A percentile compares a stretch with the other conserved stretches of the same genome.
Evolutionary conservation across 176 grass and related monocot genomes (phyloP).

Genomic region (Cenchrus purpureus): DNA sequence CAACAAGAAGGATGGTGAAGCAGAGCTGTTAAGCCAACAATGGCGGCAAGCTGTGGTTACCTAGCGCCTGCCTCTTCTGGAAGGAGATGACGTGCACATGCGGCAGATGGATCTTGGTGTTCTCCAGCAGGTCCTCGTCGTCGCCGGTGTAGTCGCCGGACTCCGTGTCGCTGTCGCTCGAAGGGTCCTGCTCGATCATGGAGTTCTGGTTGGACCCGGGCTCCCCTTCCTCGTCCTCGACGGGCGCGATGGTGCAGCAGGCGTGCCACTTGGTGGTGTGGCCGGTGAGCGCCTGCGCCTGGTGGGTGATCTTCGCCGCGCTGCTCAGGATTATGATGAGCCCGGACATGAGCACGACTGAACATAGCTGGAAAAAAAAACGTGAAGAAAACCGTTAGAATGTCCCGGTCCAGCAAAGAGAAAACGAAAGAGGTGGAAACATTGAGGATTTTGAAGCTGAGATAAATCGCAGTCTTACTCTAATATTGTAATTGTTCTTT

Average conservation of each 20-base stretch:
- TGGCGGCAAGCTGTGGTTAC: slow-evolving; percentile 27
- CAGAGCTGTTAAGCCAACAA: neutral
- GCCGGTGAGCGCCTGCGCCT: slow-evolving; percentile 82
- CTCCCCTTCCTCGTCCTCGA: slow-evolving; percentile 5
- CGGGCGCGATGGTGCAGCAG: slow-evolving; percentile 81
- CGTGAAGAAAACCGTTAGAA: neutral
- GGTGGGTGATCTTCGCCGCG: slow-evolving; percentile 91
- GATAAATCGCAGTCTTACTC: neutral
- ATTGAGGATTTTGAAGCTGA: neutral
- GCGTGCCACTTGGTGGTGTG: slow-evolving; percentile 96
- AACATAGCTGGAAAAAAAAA: slow-evolving; percentile 61
- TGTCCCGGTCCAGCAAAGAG: neutral
- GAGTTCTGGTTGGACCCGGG: slow-evolving; percentile 36
- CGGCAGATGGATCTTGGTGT: slow-evolving; percentile 54
- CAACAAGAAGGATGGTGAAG: neutral
- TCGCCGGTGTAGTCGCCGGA: slow-evolving; percentile 63
- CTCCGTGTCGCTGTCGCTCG: slow-evolving; percentile 16
- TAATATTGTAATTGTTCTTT: neutral
- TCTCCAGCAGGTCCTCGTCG: slow-evolving; percentile 74
- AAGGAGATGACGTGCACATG: slow-evolving; percentile 64
- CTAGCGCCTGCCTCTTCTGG: slow-evolving; percentile 93
- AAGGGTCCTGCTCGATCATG: slow-evolving; percentile 25
- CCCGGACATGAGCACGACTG: slow-evolving; percentile 80
- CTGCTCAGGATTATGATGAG: slow-evolving; percentile 87
- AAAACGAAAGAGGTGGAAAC: neutral